Percentiles rank a stretch among this genome's conserved stretches.
Conservation (phyloP, 208 protist species). For the Acanthamoeba polyphaga region DNA sequence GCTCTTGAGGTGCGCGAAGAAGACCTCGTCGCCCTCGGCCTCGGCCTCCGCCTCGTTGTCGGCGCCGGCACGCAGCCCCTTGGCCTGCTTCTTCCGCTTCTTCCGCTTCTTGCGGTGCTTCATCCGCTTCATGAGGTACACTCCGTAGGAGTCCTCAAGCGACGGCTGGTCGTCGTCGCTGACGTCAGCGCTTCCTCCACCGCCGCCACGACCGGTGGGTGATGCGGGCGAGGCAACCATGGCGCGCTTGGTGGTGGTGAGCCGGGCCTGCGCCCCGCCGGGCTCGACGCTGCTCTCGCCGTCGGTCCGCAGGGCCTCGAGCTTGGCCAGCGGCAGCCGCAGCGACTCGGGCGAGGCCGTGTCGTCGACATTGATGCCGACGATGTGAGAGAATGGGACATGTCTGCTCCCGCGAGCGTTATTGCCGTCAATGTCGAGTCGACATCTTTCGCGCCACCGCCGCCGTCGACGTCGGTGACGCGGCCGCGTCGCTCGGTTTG, state of each 20-base stretch:
- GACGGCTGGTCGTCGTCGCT: background rate
- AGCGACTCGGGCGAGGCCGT: background rate
- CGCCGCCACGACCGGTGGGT: background rate
- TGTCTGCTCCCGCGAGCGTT: background rate
- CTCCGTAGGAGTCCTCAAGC: conserved; percentile 31
- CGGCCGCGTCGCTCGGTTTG: background rate
- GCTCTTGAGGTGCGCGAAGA: conserved; percentile 59
- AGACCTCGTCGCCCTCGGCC: background rate
- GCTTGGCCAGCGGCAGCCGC: background rate
- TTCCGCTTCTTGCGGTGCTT: conserved; percentile 40
- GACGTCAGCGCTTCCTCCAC: background rate
- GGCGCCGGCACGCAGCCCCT: background rate
- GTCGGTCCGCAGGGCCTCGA: background rate
- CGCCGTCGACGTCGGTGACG: too few relatives aligned
- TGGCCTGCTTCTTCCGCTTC: conserved; percentile 52
- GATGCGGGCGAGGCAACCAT: background rate
- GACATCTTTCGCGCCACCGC: background rate
- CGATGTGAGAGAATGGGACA: background rate
- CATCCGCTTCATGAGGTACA: conserved; percentile 50
- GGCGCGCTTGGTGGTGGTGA: background rate
- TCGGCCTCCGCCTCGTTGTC: background rate
- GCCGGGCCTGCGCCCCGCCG: background rate
- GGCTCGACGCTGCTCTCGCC: background rate
- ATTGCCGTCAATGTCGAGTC: background rate
- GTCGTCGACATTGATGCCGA: background rate